Percentiles rank a stretch among this genome's conserved stretches.
Conservation (phyloP, 2,329 filamentous ascomycete species). For the Alternaria sp. region DNA sequence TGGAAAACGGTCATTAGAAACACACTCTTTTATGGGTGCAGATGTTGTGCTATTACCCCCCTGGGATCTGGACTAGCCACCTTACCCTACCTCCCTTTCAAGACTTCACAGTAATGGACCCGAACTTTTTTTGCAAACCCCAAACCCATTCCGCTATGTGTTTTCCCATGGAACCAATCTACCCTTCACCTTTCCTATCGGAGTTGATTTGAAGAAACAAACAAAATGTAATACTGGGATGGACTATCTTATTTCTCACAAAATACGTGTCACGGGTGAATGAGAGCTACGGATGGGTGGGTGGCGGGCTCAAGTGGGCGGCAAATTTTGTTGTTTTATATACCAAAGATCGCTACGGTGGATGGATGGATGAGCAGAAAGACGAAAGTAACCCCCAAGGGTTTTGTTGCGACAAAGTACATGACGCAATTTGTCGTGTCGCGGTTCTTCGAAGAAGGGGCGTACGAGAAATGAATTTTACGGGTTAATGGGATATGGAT, state of each 20-base stretch:
- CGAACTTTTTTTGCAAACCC: not conserved
- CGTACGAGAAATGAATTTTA: constrained; percentile 2
- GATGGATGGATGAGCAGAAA: not conserved
- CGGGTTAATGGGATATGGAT: not conserved
- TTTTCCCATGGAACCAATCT: not conserved
- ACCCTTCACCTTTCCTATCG: not conserved
- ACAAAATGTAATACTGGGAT: not conserved
- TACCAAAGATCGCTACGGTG: constrained; percentile 2
- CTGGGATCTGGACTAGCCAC: not conserved
- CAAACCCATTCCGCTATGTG: not conserved
- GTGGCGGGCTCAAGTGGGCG: not conserved
- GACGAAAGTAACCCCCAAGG: not conserved
- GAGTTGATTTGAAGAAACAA: not conserved
- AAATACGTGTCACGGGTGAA: not conserved
- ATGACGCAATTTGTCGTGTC: constrained; percentile 2
- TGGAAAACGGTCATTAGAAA: not conserved
- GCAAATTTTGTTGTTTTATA: constrained; percentile 1
- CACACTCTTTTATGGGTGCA: not conserved
- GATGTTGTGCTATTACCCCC: not conserved
- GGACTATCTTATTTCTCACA: not conserved
- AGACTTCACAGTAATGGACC: not conserved
- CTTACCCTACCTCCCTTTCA: not conserved
- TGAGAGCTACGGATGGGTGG: too few relatives aligned
- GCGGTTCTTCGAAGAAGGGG: not conserved
- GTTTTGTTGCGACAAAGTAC: not conserved